phyloP scores from a whole-genome alignment of 208 protist genomes.

The Trypanosoma mega region DNA sequence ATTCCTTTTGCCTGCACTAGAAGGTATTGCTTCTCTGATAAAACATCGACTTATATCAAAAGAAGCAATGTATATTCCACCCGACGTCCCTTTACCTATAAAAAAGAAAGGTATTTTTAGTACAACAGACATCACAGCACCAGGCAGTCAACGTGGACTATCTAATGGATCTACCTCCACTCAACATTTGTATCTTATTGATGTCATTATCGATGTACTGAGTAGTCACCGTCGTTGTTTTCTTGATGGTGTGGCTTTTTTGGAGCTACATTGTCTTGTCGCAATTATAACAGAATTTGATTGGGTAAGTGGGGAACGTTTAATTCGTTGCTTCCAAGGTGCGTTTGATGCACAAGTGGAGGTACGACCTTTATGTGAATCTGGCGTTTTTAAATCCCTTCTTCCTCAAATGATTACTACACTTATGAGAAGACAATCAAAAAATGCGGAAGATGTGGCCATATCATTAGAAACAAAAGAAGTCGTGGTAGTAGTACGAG shows the following conservation, averaged over 20 bases:
- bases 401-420: not conserved
- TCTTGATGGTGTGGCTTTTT: not conserved
- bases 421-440: not conserved
- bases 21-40: conserved; percentile 11
- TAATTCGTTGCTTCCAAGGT: conserved; percentile 13
- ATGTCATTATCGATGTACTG: conserved; percentile 11
- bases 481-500: too few relatives aligned
- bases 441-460: too few relatives aligned
- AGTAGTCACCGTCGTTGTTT: not conserved
- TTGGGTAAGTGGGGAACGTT: conserved; percentile 1
- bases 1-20: conserved; percentile 7
- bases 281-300: conserved; percentile 6
- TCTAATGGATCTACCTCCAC: not conserved
- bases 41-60: not conserved
- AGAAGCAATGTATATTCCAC: not conserved
- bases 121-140: conserved; percentile 11
- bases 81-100: conserved; percentile 2
- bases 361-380: conserved; percentile 5
- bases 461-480: too few relatives aligned
- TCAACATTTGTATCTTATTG: not conserved
- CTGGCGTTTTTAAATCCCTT: conserved; percentile 1
- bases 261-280: conserved; percentile 8
- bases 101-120: conserved; percentile 21
- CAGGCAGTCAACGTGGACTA: not conserved
- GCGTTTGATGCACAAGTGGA: conserved; percentile 12